Base-by-base conservation (phyloP, 1,284 basidiomycete species). In the Gastroboletus turbinatus region DNA sequence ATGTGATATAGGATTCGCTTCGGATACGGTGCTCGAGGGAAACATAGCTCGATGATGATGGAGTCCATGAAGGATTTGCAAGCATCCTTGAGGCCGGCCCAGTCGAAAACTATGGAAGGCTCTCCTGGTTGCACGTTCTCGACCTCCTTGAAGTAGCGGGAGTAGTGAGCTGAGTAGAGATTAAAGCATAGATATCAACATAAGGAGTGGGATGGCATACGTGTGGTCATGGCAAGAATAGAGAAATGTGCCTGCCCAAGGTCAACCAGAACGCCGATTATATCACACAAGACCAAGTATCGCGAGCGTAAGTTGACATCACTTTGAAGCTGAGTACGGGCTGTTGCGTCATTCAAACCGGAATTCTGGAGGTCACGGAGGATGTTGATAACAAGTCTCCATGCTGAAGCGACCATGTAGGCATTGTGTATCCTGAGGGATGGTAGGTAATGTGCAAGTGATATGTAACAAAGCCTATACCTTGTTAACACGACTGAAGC, bases 51-150 rank as follows among this genome's bases (percentile, higher is more conserved):
- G 57, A 92, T 81, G 58, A 92, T 80, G 55, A 91, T 87, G 1
- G 87, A 89, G 67, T 91, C 90, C 43, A 91, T 68, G 73, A 89
- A 92, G 2, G 88, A 91, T 61, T 79, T 79, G 63, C 87, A 83
- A 38, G 84, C 82, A 27, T 77, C 74, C 60, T 82, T 82, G 52
- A 90, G 70, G 44, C 75, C 76, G 9, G 68, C 72, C 78, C 80
- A 84, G 61, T 90, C 84, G 67, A 92, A 92, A 7, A 78, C 71
- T 44, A 82, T 69, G 51, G 76, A 76, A 9, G 71, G 75, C 50
- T 81, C 77, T 16, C 77, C 72, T 9, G 73, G 73, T 4, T 73
- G 72, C 0, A 64, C 64, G 43, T 78, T 75, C 17, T 72, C 66
- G 19, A 62, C 63, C 13, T 67, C 66, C 67, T 83, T 87, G 77